These are phyloP conservation scores for Ceratobasidium sp. DNA, from an alignment of 1,284 basidiomycete genomes.

Conservation along the genomic window DNA sequence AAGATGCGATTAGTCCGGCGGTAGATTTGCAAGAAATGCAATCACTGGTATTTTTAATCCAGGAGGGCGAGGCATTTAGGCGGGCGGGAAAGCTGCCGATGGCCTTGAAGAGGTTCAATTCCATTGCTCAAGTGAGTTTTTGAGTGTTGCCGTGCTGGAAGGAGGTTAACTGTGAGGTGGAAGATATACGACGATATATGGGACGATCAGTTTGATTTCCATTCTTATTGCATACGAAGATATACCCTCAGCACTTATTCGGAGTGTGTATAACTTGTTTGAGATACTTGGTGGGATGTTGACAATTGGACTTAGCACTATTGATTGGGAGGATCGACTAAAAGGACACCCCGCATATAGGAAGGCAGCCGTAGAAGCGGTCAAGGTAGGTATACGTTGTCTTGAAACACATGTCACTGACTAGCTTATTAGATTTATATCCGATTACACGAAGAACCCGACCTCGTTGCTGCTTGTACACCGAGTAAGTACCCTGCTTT, in stretches of 20 bases:
- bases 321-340: conserved; percentile 86
- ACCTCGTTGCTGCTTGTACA: conserved; percentile 63
- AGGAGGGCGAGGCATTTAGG: conserved; percentile 82
- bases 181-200: conserved; percentile 89
- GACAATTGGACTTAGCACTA: conserved; percentile 3
- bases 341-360: conserved; percentile 83
- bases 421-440: conserved; percentile 74
- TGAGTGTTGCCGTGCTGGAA: too few species aligned
- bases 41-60: conserved; percentile 87
- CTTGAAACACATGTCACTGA: background rate
- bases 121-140: conserved; percentile 75
- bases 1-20: conserved; percentile 83
- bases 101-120: conserved; percentile 89
- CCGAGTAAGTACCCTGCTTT: conserved; percentile 55
- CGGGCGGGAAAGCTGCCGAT: conserved; percentile 77
- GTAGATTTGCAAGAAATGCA: conserved; percentile 97
- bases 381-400: conserved; percentile 64
- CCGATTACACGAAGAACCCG: conserved; percentile 79
- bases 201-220: conserved; percentile 99
- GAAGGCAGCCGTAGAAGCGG: conserved; percentile 77
- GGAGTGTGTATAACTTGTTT: conserved; percentile 64
- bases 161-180: background rate
- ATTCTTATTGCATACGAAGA: conserved; percentile 92
- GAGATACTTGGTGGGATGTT: conserved; percentile 14
- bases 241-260: conserved; percentile 89